Evolutionary conservation across 305 asterid species (phyloP), one percentile per base, ranked within the genome.

Genomic region (Plantago rigida): DNA sequence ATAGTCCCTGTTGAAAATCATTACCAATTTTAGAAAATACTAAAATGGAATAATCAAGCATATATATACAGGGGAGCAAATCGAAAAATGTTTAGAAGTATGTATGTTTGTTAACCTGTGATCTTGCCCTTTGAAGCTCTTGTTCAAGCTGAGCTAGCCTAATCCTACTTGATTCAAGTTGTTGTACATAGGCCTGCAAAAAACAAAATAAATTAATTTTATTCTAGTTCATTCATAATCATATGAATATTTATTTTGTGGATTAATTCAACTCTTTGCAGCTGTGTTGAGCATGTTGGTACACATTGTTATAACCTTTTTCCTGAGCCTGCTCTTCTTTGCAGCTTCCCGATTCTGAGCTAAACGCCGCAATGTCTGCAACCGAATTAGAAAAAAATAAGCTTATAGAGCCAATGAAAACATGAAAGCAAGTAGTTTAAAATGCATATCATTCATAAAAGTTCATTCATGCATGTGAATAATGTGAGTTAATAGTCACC

Each of bases 281-380:
- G 24, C 22, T 53, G 11, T 3, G 11, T 34, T 24, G 3, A 26
- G 9, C 13, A 41, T 41, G 46, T 41, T 41, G 46, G 46, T 41
- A 41, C 13, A 41, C 10, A 36, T 36, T 36, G 41, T 46, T 8
- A 2, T 22, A 22, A 87, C 99, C 93, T 92, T 92, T 73, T 89
- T 92, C 54, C 96, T 83, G 52, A 86, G 86, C 77, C 99, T 86
- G 84, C 99, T 92, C 72, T 86, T 92, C 73, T 79, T 85, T 61
- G 99, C 99, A 46, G 99, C 99, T 82, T 89, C 99, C 79, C 99
- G 80, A 73, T 92, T 92, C 73, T 92, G 99, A 47, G 99, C 99
- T 76, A 92, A 81, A 67, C 99, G 94, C 70, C 97, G 87, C 82
- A 92, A 46, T 44, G 95, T 86, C 99, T 92, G 80, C n/a, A 75